These are phyloP conservation scores for Aspergillus intermedius DNA, from an alignment of 2,329 filamentous ascomycete species.

Conservation along the genomic window DNA sequence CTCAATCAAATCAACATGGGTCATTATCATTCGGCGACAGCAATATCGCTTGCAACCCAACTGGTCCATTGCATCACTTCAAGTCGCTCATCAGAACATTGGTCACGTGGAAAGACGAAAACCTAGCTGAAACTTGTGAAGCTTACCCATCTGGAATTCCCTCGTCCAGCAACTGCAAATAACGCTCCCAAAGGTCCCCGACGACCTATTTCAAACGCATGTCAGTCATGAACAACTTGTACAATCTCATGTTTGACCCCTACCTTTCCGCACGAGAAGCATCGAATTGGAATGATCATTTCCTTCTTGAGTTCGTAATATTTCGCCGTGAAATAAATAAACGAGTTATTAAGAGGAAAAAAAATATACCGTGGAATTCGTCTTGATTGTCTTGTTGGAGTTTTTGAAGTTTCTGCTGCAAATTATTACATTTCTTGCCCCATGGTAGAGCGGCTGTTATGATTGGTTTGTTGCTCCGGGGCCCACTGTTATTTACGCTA, in stretches of 20 bases:
- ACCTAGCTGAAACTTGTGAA: constrained; percentile 39
- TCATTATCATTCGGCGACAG: constrained; percentile 99
- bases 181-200: constrained; percentile 95
- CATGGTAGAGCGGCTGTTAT: no score
- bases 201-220: constrained; percentile 61
- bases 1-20: constrained; percentile 96
- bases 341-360: no score
- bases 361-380: no score
- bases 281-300: constrained; percentile 98
- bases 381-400: no score
- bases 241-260: constrained; percentile 10
- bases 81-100: constrained; percentile 1
- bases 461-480: no score
- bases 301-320: neutral
- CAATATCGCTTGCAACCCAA: constrained; percentile 93
- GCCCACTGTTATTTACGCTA: no score
- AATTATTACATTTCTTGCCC: no score
- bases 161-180: constrained; percentile 79
- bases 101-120: neutral
- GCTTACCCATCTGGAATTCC: constrained; percentile 67
- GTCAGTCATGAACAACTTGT: constrained; percentile 5
- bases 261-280: constrained; percentile 99
- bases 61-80: constrained; percentile 89
- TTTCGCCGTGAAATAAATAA: no score
- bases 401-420: no score